Percentiles rank a stretch among this genome's conserved stretches.
phyloP scores from a whole-genome alignment of 805 yeast species.

The Lachancea meyersii region DNA sequence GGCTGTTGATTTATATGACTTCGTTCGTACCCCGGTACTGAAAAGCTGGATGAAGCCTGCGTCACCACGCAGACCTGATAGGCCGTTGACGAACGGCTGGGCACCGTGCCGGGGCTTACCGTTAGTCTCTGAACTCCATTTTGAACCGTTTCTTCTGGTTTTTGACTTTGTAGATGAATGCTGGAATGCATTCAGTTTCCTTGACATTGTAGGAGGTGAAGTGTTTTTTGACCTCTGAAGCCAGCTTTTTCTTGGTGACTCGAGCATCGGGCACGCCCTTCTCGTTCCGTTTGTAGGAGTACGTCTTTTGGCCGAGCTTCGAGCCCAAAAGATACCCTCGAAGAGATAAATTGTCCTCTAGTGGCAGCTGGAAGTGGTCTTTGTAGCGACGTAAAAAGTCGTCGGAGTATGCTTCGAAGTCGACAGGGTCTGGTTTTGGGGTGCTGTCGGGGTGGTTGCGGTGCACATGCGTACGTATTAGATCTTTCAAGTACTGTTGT shows the following conservation, averaged over 20 bases:
- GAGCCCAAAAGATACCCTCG: constrained; percentile 67
- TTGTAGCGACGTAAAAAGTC: constrained; percentile 65
- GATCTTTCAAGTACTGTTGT: constrained; percentile 61
- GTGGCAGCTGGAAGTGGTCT: constrained; percentile 47
- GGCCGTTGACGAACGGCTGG: neutral
- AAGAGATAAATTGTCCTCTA: constrained; percentile 57
- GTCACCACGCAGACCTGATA: neutral
- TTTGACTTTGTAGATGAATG: constrained; percentile 78
- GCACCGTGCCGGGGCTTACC: no score
- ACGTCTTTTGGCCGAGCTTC: constrained; percentile 67
- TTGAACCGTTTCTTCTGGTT: constrained; percentile 51
- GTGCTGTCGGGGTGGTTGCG: constrained; percentile 65
- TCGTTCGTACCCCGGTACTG: constrained; percentile 2
- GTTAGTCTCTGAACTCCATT: constrained; percentile 30
- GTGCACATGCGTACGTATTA: constrained; percentile 59
- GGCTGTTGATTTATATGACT: neutral
- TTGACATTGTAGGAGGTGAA: constrained; percentile 53
- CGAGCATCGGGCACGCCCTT: constrained; percentile 32
- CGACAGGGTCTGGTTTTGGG: constrained; percentile 51
- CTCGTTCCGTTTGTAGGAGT: constrained; percentile 24
- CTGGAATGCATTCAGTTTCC: constrained; percentile 83
- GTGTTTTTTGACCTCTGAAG: constrained; percentile 59
- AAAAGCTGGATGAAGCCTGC: neutral
- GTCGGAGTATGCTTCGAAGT: constrained; percentile 60
- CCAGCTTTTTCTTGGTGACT: constrained; percentile 53